phyloP scores from a whole-genome alignment of 257 asterid species.

The Paraleonurus japonicus region DNA sequence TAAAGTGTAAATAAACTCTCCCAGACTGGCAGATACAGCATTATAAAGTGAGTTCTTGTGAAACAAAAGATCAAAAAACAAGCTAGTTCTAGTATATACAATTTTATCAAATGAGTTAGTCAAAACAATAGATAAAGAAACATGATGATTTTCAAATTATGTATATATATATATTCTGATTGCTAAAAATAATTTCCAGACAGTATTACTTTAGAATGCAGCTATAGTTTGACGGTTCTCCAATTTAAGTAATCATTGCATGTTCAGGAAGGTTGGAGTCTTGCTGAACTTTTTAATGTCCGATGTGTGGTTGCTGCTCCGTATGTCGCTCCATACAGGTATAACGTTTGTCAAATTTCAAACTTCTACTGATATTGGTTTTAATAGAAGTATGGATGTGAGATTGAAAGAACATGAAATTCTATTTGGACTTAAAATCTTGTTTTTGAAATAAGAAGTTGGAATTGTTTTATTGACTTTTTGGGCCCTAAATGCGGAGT shows the following conservation, averaged over 20 bases:
- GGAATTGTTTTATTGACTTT: not conserved
- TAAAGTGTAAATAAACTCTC: not conserved
- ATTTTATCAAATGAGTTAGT: conserved; percentile 9
- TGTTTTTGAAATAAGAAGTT: not conserved
- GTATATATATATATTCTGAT: not conserved
- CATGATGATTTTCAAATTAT: not conserved
- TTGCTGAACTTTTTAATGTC: conserved; percentile 85
- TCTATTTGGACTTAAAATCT: not conserved
- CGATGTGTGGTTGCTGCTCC: conserved; percentile 90
- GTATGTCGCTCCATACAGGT: conserved; percentile 96
- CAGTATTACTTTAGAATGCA: not conserved
- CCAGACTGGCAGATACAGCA: conserved; percentile 14
- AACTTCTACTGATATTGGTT: conserved; percentile 5
- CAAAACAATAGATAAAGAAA: conserved; percentile 21
- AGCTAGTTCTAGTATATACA: not conserved
- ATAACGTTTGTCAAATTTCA: not conserved
- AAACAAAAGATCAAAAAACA: conserved; percentile 11
- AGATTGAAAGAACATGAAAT: conserved; percentile 2
- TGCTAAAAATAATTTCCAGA: not conserved
- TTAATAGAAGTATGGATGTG: not conserved
- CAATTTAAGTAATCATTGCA: conserved; percentile 9
- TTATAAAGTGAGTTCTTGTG: not conserved
- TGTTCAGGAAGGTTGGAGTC: conserved; percentile 95
- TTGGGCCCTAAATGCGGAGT: not conserved
- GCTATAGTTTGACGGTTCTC: conserved; percentile 9